These are phyloP conservation scores for Euphorbia schlechtendalii DNA, from an alignment of 441 rosid species.

Conservation along the genomic window DNA sequence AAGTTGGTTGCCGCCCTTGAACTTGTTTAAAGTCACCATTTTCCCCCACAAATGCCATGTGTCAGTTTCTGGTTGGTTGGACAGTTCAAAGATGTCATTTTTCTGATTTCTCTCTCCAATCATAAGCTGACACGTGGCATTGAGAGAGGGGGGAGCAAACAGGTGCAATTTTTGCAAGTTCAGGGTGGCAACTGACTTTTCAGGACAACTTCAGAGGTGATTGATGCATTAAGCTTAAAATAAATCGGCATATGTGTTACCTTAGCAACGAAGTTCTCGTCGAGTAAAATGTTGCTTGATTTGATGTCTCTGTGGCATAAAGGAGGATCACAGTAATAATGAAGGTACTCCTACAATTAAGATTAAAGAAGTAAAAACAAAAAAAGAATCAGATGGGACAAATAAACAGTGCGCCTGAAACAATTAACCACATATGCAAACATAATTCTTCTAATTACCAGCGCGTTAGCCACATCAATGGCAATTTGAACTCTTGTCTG, in stretches of 20 bases:
- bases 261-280: constrained; percentile 86
- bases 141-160: too few species aligned
- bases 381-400: constrained; percentile 13
- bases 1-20: too few species aligned
- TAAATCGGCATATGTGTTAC: constrained; percentile 28
- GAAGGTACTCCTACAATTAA: constrained; percentile 83
- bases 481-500: constrained; percentile 80
- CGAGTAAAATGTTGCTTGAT: constrained; percentile 88
- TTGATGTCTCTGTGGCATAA: constrained; percentile 94
- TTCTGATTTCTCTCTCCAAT: too few species aligned
- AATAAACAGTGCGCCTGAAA: constrained; percentile 13
- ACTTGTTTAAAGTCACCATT: too few species aligned
- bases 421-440: constrained; percentile 1
- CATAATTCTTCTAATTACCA: constrained; percentile 46
- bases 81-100: too few species aligned
- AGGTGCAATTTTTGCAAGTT: too few species aligned
- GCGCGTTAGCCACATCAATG: constrained; percentile 88
- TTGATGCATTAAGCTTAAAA: too few species aligned
- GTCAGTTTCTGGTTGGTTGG: too few species aligned
- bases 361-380: constrained; percentile 17
- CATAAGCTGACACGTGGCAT: too few species aligned
- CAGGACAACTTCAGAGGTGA: too few species aligned
- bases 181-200: too few species aligned
- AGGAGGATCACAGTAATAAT: constrained; percentile 94
- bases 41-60: too few species aligned